Conservation (phyloP, 2,329 filamentous ascomycete species). For the Emergomyces orientalis region DNA sequence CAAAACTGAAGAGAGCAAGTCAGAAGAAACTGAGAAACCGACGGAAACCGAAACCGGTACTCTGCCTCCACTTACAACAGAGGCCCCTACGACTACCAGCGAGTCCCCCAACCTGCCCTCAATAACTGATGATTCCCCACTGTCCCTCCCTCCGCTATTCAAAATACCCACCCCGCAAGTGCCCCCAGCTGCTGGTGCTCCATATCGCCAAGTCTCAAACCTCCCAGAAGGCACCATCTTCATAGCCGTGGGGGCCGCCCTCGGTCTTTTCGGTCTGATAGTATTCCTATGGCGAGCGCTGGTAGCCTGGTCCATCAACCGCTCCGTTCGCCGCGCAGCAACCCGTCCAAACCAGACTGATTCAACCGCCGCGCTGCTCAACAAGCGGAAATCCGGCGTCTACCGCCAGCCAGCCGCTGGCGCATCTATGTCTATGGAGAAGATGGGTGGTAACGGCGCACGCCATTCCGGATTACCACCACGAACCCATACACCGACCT, state of each 20-base stretch:
- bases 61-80: background rate
- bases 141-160: slow-evolving; percentile 46
- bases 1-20: background rate
- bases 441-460: slow-evolving; percentile 29
- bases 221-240: slow-evolving; percentile 92
- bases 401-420: slow-evolving; percentile 26
- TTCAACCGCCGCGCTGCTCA: slow-evolving; percentile 45
- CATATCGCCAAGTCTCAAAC: slow-evolving; percentile 81
- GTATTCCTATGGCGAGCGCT: slow-evolving; percentile 81
- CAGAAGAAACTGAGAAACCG: background rate
- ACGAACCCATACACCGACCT: slow-evolving; percentile 46
- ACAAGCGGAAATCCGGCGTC: slow-evolving; percentile 29
- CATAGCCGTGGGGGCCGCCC: slow-evolving; percentile 80
- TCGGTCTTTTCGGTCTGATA: slow-evolving; percentile 73
- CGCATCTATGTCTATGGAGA: slow-evolving; percentile 47
- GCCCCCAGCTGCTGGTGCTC: slow-evolving; percentile 72
- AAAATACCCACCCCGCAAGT: slow-evolving; percentile 65
- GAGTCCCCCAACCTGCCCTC: background rate
- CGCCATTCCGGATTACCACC: slow-evolving; percentile 32
- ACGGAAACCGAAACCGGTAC: background rate
- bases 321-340: slow-evolving; percentile 80
- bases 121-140: slow-evolving; percentile 32
- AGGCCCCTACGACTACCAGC: background rate
- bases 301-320: slow-evolving; percentile 82
- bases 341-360: slow-evolving; percentile 60